A percentile compares a stretch with the other conserved stretches of the same genome.
These are phyloP conservation scores for Tuber microsphaerosporum DNA, from an alignment of 495 filamentous ascomycete genomes.

Conservation along the genomic window DNA sequence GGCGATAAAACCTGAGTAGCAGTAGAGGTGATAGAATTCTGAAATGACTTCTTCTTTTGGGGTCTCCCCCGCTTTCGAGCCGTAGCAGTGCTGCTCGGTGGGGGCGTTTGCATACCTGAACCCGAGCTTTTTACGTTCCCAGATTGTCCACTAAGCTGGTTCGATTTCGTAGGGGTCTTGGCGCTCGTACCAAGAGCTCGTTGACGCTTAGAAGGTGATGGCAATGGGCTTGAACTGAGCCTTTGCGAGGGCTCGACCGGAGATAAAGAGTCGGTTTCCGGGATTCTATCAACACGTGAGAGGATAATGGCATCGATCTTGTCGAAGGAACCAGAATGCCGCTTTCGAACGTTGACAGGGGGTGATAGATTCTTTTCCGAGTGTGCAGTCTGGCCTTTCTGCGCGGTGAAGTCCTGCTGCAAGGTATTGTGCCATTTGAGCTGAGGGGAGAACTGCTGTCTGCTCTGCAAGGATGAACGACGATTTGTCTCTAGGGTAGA, in stretches of 20 bases:
- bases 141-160: constrained; percentile 14
- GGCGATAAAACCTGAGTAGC: constrained; percentile 18
- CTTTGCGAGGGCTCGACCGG: constrained; percentile 31
- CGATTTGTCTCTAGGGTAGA: constrained; percentile 19
- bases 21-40: constrained; percentile 14
- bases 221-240: constrained; percentile 30
- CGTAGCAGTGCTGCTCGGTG: constrained; percentile 37
- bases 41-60: constrained; percentile 27
- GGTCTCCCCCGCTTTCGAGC: constrained; percentile 36
- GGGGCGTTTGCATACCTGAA: constrained; percentile 41
- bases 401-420: constrained; percentile 38
- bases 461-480: constrained; percentile 28
- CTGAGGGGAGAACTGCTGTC: constrained; percentile 25
- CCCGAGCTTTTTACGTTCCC: constrained; percentile 21
- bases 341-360: constrained; percentile 19
- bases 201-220: constrained; percentile 34
- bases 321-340: constrained; percentile 28
- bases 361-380: constrained; percentile 4
- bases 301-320: constrained; percentile 34
- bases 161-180: constrained; percentile 32
- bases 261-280: constrained; percentile 25
- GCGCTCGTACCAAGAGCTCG: constrained; percentile 19
- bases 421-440: constrained; percentile 42
- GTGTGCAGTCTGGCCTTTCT: constrained; percentile 2
- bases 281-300: constrained; percentile 29